Percentiles rank a stretch among this genome's conserved stretches.
Evolutionary conservation across 495 filamentous ascomycete genomes (phyloP).

Genomic region (Penicillium cinerascens): DNA sequence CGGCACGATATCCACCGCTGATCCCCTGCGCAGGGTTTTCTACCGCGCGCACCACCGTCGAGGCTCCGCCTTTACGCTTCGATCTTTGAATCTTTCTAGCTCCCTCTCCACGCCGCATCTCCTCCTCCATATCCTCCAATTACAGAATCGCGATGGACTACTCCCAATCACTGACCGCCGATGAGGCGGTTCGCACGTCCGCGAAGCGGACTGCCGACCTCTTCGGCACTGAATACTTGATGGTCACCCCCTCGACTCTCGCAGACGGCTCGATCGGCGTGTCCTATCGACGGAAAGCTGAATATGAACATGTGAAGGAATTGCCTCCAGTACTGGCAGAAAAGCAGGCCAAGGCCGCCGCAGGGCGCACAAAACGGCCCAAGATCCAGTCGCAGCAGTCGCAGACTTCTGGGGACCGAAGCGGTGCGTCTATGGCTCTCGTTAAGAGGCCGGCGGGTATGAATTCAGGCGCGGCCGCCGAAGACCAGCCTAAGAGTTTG

Average conservation of each 20-base stretch:
- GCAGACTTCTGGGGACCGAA: conserved; percentile 26
- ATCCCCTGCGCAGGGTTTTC: conserved; percentile 11
- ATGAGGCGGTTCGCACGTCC: conserved; percentile 52
- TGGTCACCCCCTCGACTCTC: conserved; percentile 44
- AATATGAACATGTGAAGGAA: conserved; percentile 79
- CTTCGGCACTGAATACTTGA: conserved; percentile 56
- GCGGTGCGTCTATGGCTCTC: conserved; percentile 43
- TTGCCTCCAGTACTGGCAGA: conserved; percentile 81
- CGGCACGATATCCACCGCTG: background rate
- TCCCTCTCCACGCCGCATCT: background rate
- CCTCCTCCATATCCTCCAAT: conserved; percentile 10
- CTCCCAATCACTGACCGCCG: conserved; percentile 31
- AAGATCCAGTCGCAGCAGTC: conserved; percentile 33
- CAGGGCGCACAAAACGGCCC: conserved; percentile 56
- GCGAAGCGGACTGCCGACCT: conserved; percentile 68
- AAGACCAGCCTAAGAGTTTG: conserved; percentile 54
- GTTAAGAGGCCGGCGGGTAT: conserved; percentile 37
- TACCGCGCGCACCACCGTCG: conserved; percentile 12
- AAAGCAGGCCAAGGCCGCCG: conserved; percentile 69
- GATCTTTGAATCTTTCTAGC: background rate
- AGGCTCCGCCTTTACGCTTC: conserved; percentile 4
- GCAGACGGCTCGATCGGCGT: conserved; percentile 47
- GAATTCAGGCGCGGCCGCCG: conserved; percentile 26
- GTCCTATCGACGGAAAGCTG: conserved; percentile 61
- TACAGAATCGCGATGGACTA: conserved; percentile 30